These are phyloP conservation scores for Aspergillus sp. DNA, from an alignment of 2,329 filamentous ascomycete genomes.

Conservation along the genomic window DNA sequence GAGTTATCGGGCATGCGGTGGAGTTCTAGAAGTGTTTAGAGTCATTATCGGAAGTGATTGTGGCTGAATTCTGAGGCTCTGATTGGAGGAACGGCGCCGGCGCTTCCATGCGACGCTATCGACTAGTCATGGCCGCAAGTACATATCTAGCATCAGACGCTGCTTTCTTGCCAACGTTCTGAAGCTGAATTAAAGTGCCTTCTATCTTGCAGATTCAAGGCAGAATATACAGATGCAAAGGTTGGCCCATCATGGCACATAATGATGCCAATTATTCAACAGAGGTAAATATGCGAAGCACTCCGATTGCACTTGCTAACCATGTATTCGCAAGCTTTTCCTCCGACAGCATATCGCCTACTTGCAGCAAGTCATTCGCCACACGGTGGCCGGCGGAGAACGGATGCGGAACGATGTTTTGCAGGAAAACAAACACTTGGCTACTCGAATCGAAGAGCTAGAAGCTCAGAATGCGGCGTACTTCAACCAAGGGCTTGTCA, in stretches of 20 bases:
- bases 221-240: background rate
- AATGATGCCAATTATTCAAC: background rate
- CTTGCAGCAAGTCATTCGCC: constrained; percentile 1
- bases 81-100: background rate
- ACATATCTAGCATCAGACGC: background rate
- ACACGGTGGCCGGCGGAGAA: background rate
- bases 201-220: background rate
- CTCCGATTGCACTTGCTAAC: background rate
- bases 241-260: background rate
- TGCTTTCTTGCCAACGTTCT: background rate
- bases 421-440: background rate
- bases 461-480: background rate
- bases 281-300: background rate
- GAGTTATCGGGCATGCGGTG: background rate
- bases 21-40: background rate
- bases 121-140: background rate
- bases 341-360: constrained; percentile 1
- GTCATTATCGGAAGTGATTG: background rate
- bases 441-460: constrained; percentile 1
- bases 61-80: background rate
- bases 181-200: background rate
- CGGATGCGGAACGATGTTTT: background rate
- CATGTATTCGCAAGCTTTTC: background rate
- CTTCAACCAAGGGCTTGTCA: background rate
- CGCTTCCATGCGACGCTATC: background rate